Evolutionary conservation across 2,329 filamentous ascomycete species (phyloP), one percentile per base, ranked within the genome.

Genomic region (Trichoderma polysporum): DNA sequence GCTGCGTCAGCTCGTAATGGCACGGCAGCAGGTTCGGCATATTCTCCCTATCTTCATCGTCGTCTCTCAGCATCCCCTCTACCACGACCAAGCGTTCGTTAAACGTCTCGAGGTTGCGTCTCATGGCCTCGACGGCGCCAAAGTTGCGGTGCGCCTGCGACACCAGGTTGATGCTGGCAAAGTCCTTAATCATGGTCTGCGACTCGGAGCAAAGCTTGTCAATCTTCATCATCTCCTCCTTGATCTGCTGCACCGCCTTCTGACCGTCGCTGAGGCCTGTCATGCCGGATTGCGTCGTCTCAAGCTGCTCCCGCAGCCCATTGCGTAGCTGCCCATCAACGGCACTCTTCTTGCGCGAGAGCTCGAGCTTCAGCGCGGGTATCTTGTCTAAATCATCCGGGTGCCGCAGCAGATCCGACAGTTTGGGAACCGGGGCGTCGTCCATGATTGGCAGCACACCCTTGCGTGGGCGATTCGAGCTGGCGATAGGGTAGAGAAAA

Each of bases 361-460:
- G 97, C 78, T 99, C 95, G 71, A 91, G 87, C 82, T 96, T 97
- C 76, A 99, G 85, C 54, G 89, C 89, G 61, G 90, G 84, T 75
- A 99, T 94, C 84, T 97, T 98, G 83, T 99, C 95, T 72, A 99
- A 89, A 80, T 99, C 95, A 77, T 99, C 95, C 3, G 95, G 93
- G 76, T 97, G 93, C 75, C 93, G 92, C 72, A 99, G 89, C 69
- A 98, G 88, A 83, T 98, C 94, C 71, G 93, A 88, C 78, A 99
- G 89, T 84, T 94, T 94, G 78, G 92, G 88, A 54, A 87, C 86
- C 68, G 87, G 86, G 72, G 89, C 86, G 82, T 87, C 90, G 71
- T 80, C 78, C 78, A 80, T 80, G 60, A 68, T 72, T 70, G 60
- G 31, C 37, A 25, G 39, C 53, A 27, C 53, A 22, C n/a, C 17